Conservation (phyloP, 2,329 filamentous ascomycete genomes). For the Cladosporium sp. region DNA sequence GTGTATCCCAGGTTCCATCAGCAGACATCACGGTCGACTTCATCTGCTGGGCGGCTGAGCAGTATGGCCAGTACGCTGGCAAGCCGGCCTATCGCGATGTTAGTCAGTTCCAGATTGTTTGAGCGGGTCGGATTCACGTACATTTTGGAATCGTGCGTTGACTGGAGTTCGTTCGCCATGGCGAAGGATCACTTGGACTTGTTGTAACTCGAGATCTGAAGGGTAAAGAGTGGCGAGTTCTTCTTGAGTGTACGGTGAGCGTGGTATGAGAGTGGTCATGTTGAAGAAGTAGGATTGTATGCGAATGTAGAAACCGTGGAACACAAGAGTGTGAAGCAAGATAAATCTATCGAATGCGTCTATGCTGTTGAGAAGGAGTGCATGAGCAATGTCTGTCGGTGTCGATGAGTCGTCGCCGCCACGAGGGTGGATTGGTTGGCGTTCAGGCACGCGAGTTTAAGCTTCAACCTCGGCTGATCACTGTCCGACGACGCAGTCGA, state of each 20-base stretch:
- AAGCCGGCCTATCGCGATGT: slow-evolving; percentile 25
- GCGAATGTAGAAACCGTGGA: neutral
- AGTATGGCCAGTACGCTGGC: slow-evolving; percentile 79
- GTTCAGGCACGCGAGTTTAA: slow-evolving; percentile 14
- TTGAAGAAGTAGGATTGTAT: neutral
- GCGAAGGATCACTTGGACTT: slow-evolving; percentile 75
- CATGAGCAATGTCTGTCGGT: neutral
- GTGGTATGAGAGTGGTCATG: slow-evolving; percentile 79
- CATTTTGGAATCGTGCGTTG: slow-evolving; percentile 80
- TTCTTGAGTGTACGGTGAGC: slow-evolving; percentile 73
- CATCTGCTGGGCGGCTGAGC: slow-evolving; percentile 72
- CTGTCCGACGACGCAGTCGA: neutral
- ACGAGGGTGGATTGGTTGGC: neutral
- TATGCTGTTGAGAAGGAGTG: neutral
- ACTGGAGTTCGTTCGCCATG: slow-evolving; percentile 74
- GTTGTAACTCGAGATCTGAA: slow-evolving; percentile 72
- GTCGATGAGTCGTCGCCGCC: neutral
- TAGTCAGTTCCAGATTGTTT: neutral
- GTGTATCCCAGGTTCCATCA: slow-evolving; percentile 58
- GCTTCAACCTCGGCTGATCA: slow-evolving; percentile 5
- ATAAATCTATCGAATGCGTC: neutral
- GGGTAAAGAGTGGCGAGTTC: slow-evolving; percentile 85
- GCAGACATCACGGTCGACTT: slow-evolving; percentile 59
- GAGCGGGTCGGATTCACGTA: neutral
- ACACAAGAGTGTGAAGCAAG: neutral